Evolutionary conservation across 106 monocot genomes (phyloP).

Genomic region (Dactylorhiza incarnata): DNA sequence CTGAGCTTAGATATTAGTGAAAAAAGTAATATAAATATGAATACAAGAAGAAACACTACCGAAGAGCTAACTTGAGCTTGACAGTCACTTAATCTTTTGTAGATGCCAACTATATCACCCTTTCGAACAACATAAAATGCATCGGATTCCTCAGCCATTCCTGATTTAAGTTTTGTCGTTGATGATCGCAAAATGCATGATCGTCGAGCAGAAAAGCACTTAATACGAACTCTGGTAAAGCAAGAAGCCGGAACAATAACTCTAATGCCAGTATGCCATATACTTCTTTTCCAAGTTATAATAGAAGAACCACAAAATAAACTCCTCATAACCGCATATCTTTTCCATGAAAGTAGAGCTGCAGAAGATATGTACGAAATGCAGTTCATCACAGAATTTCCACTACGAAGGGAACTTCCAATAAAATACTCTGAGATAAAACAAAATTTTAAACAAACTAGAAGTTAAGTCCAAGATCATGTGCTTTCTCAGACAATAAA

Average conservation of each 20-base stretch:
- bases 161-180: background rate
- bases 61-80: conserved; percentile 68
- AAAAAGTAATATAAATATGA: background rate
- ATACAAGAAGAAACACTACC: conserved; percentile 22
- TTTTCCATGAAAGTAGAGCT: conserved; percentile 7
- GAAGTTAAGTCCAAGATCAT: background rate
- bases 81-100: conserved; percentile 57
- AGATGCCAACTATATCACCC: conserved; percentile 46
- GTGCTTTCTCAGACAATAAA: background rate
- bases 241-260: background rate
- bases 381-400: conserved; percentile 10
- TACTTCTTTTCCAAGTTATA: conserved; percentile 1
- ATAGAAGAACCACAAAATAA: conserved; percentile 1
- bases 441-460: conserved; percentile 7
- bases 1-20: background rate
- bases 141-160: conserved; percentile 30
- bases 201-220: background rate
- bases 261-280: conserved; percentile 5
- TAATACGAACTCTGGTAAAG: background rate
- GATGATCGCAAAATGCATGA: conserved; percentile 1
- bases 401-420: background rate
- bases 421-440: conserved; percentile 1
- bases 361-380: conserved; percentile 7
- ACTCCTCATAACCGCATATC: background rate
- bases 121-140: conserved; percentile 77